Evolutionary conservation across 2,329 filamentous ascomycete species (phyloP).

Genomic region (Clonostachys rhizophaga): DNA sequence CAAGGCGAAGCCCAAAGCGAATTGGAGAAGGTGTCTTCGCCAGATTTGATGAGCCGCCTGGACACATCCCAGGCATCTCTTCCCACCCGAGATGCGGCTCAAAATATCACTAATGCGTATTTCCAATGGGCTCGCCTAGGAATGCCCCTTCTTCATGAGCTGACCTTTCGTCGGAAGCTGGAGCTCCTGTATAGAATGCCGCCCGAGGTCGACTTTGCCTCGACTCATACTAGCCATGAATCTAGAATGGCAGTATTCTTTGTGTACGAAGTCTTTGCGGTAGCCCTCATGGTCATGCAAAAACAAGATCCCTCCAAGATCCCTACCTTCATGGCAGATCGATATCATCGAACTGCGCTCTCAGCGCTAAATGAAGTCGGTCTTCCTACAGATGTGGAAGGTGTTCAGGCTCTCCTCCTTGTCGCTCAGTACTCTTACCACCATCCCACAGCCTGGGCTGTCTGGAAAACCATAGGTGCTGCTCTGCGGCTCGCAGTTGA

Average conservation of each 20-base stretch:
- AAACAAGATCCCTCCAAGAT: neutral
- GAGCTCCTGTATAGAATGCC: neutral
- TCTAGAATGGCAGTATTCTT: neutral
- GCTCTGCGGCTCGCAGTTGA: neutral
- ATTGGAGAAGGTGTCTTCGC: neutral
- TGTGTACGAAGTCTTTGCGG: neutral
- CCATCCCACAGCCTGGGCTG: neutral
- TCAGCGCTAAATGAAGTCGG: neutral
- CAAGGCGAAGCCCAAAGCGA: neutral
- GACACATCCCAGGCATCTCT: neutral
- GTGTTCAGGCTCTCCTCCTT: neutral
- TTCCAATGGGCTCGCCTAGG: neutral
- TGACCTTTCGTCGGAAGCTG: neutral
- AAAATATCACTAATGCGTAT: neutral
- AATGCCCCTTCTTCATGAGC: conserved; percentile 1
- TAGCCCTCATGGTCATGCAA: neutral
- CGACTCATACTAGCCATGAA: neutral
- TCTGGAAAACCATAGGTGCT: neutral
- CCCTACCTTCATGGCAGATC: neutral
- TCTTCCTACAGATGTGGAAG: neutral
- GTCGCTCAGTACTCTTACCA: neutral
- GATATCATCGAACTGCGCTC: neutral
- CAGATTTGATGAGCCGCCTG: neutral
- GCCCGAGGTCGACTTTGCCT: neutral
- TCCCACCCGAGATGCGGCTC: neutral